Evolutionary conservation across 2,329 filamentous ascomycete species (phyloP), one percentile per base, ranked within the genome.

Genomic region (Fusarium sp.): DNA sequence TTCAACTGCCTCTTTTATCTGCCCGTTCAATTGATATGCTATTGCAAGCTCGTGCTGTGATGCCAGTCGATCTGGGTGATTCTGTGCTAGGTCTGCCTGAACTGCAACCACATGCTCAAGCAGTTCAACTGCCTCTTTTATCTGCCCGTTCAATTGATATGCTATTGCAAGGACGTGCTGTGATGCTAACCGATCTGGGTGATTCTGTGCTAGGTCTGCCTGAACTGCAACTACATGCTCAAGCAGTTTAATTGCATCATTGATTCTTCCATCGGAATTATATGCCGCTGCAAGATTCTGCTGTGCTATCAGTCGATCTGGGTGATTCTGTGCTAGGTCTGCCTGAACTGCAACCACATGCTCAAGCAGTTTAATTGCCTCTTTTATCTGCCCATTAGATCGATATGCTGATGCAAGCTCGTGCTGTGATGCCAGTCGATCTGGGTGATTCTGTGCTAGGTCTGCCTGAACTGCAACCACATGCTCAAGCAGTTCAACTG

Each of bases 361-460:
- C 16, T 71, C 40, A 9, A 73, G 25, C 3, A 71, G 18, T 28
- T 15, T 23, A 10, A 61, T n/a, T 8, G 44, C 43, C 11, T 47
- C 19, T 25, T 49, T 23, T 1, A 15, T 19, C 18, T 12, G 19
- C 2, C 43, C 15, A 5, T 50, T 6, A 2, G 5, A 3, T 9
- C 0, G 0, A 13, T 60, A 60, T 25, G 5, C 15, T 3, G 0
- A 0, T 43, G 13, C 59, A 23, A 61, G 30, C 3, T 0, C 0
- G 0, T 44, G 9, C 6, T 21, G n/a, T 23, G 19, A 30, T 21
- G 2, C 1, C 1, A 72, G 52, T n/a, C 15, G 46, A 60, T 3
- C 0, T 1, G 8, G 18, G 33, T 77, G 33, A 2, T 56, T 19
- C 18, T 67, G 56, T 19, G 40, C 43, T 1, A 73, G 19, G 5